Percentiles rank a stretch among this genome's conserved stretches.
These are phyloP conservation scores for Ogataea zsoltii DNA, from an alignment of 805 yeast species.

Conservation along the genomic window DNA sequence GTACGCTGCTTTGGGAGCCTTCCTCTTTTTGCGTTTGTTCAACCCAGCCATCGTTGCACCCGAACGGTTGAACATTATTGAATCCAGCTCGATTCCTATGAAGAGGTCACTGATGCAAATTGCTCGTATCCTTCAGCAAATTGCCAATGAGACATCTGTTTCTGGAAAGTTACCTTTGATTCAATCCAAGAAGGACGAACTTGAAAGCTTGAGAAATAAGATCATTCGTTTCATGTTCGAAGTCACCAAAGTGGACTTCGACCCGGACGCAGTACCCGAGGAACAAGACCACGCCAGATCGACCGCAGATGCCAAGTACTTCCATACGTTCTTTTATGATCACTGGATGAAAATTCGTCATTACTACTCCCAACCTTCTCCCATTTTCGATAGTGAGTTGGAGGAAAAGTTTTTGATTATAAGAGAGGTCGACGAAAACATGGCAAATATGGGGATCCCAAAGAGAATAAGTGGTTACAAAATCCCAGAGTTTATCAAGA, in stretches of 20 bases:
- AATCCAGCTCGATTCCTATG: conserved; percentile 17
- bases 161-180: conserved; percentile 63
- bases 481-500: conserved; percentile 53
- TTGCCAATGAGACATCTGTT: conserved; percentile 78
- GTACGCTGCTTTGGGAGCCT: conserved; percentile 79
- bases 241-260: conserved; percentile 23
- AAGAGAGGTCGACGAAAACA: conserved; percentile 45
- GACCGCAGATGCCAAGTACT: conserved; percentile 32
- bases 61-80: conserved; percentile 46
- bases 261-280: too few species aligned
- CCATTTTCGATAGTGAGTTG: conserved; percentile 11
- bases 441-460: conserved; percentile 60
- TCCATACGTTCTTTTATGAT: conserved; percentile 53
- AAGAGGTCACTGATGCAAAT: conserved; percentile 72
- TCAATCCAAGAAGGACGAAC: conserved; percentile 40
- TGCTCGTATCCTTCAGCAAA: conserved; percentile 81
- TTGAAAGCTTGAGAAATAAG: conserved; percentile 39
- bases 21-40: conserved; percentile 73
- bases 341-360: conserved; percentile 41
- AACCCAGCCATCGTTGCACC: conserved; percentile 94
- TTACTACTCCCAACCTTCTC: conserved; percentile 20
- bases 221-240: conserved; percentile 43
- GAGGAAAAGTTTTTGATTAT: conserved; percentile 32
- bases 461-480: conserved; percentile 54
- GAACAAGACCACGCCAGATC: conserved; percentile 10